phyloP scores from a whole-genome alignment of 2,329 filamentous ascomycete genomes.

The Elsinoe necatrix region DNA sequence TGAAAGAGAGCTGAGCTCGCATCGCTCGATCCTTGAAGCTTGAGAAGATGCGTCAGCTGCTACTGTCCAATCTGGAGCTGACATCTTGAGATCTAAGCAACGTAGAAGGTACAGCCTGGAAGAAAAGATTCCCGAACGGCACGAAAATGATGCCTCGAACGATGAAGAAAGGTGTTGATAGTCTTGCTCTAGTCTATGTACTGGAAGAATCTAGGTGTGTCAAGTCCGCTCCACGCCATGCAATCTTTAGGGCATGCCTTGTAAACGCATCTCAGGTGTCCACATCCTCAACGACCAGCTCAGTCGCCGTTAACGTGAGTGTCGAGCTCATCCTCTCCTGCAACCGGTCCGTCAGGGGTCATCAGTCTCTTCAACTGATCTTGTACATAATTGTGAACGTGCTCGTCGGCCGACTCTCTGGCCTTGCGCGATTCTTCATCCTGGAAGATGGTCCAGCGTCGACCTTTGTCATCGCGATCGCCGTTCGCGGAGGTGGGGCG shows the following conservation, averaged over 20 bases:
- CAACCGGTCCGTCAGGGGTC: conserved; percentile 45
- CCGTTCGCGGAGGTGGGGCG: conserved; percentile 16
- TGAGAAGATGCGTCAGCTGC: no score
- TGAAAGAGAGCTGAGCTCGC: no score
- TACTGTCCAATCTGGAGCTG: no score
- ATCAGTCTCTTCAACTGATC: conserved; percentile 70
- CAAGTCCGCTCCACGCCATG: conserved; percentile 2
- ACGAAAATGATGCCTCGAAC: no score
- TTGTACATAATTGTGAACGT: conserved; percentile 72
- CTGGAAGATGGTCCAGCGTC: conserved; percentile 44
- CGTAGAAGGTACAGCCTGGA: no score
- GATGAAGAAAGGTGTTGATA: no score
- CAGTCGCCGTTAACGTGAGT: conserved; percentile 32
- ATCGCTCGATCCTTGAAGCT: no score
- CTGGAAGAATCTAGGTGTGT: background rate
- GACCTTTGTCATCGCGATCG: conserved; percentile 22
- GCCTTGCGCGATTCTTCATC: conserved; percentile 39
- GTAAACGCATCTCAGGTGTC: background rate
- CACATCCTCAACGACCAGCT: background rate
- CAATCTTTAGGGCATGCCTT: background rate
- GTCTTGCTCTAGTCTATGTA: background rate
- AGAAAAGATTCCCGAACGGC: no score
- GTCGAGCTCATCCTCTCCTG: conserved; percentile 56
- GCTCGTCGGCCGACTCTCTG: conserved; percentile 40
- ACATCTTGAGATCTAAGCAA: no score